Base-by-base conservation (phyloP, 2,329 filamentous ascomycete species). In the Xylaria digitata region DNA sequence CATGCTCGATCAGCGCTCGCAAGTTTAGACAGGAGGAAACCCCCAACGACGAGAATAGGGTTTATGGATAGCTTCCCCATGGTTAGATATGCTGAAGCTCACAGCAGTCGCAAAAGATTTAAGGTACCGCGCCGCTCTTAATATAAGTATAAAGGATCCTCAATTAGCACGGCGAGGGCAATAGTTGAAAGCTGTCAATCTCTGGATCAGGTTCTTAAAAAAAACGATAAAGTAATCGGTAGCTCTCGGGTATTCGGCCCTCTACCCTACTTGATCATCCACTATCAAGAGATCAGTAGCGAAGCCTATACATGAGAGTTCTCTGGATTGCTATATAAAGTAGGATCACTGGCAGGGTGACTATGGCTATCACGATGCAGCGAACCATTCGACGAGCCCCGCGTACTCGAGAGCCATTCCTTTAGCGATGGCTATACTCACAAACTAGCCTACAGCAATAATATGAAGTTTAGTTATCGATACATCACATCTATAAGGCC, bases 1-100 rank as follows among this genome's bases (percentile, higher is more conserved):
- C 76, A 78, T 13, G 53, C 70, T 60, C 77, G 70, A 11, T 74
- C 72, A 7, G 73, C 76, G n/a, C 42, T 40, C 1, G 63, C 71
- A 13, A 63, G 61, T n/a, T 17, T 30, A 19, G 37, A 56, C 6
- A 63, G 53, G 30, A 45, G 62, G 43, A 50, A 15, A 15, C 40
- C 53, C 15, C n/a, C 66, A 15, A 37, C 59, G 6, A 59, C 1
- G 43, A 68, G 40, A 7, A 70, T 73, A 7, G 50, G 42, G 6
- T 46, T 70, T 50, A 49, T 30, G 8, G 53, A 58, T 32, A 21
- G 8, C 15, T 45, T 60, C 23, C 46, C 46, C 66, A 68, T 68
- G 48, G 8, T 55, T 37, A 42, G 26, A 42, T 50, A 8, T 49
- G 26, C 17, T 53, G 26, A 42, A 30, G 8, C 40, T 6, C 1